These are phyloP conservation scores for Xylariaceae sp. DNA, from an alignment of 2,329 filamentous ascomycete genomes.

Conservation along the genomic window DNA sequence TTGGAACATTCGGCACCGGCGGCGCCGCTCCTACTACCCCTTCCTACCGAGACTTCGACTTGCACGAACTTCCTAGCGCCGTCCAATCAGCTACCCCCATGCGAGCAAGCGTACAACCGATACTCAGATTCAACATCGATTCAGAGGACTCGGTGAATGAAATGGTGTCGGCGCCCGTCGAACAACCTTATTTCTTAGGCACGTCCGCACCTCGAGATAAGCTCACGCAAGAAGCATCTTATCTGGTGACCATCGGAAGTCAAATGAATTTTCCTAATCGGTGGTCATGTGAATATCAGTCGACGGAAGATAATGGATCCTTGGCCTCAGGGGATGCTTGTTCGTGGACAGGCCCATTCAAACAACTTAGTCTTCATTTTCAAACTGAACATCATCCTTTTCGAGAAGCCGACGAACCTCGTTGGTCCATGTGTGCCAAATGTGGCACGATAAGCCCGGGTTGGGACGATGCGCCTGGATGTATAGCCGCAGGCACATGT, in stretches of 20 bases:
- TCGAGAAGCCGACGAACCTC: slow-evolving; percentile 13
- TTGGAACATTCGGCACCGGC: slow-evolving; percentile 35
- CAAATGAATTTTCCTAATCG: slow-evolving; percentile 26
- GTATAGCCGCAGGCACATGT: slow-evolving; percentile 26
- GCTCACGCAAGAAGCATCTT: background rate
- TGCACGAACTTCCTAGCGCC: slow-evolving; percentile 24
- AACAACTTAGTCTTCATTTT: slow-evolving; percentile 35
- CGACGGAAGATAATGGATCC: slow-evolving; percentile 21
- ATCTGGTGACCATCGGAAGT: slow-evolving; percentile 30
- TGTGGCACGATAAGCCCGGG: slow-evolving; percentile 26
- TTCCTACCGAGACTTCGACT: slow-evolving; percentile 25
- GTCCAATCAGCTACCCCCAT: slow-evolving; percentile 17
- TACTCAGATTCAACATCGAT: slow-evolving; percentile 31
- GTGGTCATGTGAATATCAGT: slow-evolving; percentile 39
- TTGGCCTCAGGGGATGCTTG: slow-evolving; percentile 30
- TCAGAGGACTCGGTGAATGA: slow-evolving; percentile 27
- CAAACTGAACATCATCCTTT: slow-evolving; percentile 33
- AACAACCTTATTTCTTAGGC: slow-evolving; percentile 28
- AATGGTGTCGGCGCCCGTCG: slow-evolving; percentile 27
- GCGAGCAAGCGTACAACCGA: slow-evolving; percentile 24
- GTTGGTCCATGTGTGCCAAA: slow-evolving; percentile 32
- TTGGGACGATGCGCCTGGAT: slow-evolving; percentile 21
- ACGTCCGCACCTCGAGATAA: slow-evolving; percentile 17
- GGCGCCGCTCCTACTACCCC: slow-evolving; percentile 27
- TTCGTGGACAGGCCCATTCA: slow-evolving; percentile 37